phyloP scores from a whole-genome alignment of 148 eudicot genomes.

The Rhododendron williamsianum region DNA sequence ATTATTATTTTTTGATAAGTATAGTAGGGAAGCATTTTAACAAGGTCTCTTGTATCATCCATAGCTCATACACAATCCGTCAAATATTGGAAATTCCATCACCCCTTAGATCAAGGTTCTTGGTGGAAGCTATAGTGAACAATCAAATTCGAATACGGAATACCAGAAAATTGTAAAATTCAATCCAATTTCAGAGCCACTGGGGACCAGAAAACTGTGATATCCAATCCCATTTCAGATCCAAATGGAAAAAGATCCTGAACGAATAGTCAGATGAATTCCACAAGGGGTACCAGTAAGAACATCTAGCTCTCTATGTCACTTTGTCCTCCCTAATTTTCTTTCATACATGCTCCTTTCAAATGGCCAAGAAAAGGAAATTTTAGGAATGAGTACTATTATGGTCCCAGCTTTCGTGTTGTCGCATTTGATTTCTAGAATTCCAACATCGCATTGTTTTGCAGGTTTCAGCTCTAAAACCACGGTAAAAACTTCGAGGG shows the following conservation, averaged over 20 bases:
- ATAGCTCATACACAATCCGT: neutral
- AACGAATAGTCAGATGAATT: neutral
- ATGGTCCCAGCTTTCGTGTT: neutral
- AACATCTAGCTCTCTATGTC: neutral
- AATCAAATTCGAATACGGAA: neutral
- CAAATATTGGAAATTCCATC: neutral
- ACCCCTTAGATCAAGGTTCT: neutral
- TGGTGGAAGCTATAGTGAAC: neutral
- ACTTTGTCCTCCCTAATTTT: neutral
- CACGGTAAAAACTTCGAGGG: neutral
- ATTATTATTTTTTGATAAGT: too few species aligned
- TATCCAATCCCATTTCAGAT: neutral
- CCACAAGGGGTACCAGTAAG: neutral
- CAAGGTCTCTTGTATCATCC: neutral
- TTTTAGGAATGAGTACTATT: neutral
- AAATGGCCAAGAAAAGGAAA: neutral
- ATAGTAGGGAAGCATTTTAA: neutral
- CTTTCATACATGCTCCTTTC: neutral
- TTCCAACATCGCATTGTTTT: neutral
- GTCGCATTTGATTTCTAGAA: neutral
- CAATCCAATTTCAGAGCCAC: neutral
- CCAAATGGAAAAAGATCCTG: neutral
- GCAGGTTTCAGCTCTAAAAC: neutral
- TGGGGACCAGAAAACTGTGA: neutral
- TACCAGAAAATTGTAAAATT: neutral